These are phyloP conservation scores for Trametes villosa DNA, from an alignment of 768 basidiomycete genomes.

Conservation along the genomic window DNA sequence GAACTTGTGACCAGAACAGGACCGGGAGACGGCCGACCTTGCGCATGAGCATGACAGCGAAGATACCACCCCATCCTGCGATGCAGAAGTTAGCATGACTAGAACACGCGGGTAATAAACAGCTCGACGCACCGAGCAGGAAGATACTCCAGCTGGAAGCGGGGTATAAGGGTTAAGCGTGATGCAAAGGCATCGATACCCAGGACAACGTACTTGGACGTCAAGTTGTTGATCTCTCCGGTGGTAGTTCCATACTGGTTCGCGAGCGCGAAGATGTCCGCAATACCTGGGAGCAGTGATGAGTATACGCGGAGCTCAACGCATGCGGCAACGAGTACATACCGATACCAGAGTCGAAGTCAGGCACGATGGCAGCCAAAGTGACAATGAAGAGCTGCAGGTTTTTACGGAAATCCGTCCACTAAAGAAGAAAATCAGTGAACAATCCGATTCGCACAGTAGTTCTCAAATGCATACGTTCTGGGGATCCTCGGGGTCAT, in stretches of 20 bases:
- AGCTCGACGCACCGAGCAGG: slow-evolving; percentile 47
- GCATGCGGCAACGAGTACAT: background rate
- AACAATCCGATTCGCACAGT: background rate
- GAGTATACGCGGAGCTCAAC: background rate
- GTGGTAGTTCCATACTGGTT: slow-evolving; percentile 57
- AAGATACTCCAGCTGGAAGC: slow-evolving; percentile 65
- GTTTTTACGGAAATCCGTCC: slow-evolving; percentile 56
- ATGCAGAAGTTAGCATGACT: background rate
- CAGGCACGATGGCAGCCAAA: slow-evolving; percentile 66
- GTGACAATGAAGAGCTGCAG: slow-evolving; percentile 64
- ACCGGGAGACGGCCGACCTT: slow-evolving; percentile 67
- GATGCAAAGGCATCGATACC: too few relatives aligned
- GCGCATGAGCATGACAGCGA: slow-evolving; percentile 67
- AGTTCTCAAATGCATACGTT: slow-evolving; percentile 41
- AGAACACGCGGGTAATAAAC: background rate
- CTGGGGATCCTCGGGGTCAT: slow-evolving; percentile 67
- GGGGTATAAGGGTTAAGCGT: background rate
- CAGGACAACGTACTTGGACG: slow-evolving; percentile 48
- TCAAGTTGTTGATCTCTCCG: slow-evolving; percentile 62
- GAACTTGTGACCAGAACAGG: slow-evolving; percentile 70
- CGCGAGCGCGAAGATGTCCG: slow-evolving; percentile 63
- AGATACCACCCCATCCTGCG: slow-evolving; percentile 62
- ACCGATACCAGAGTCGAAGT: slow-evolving; percentile 72
- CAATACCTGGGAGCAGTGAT: slow-evolving; percentile 50
- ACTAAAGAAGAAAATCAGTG: slow-evolving; percentile 38